A percentile compares a stretch with the other conserved stretches of the same genome.
phyloP scores from a whole-genome alignment of 352 stramenopile genomes.

The Pythium insidiosum region DNA sequence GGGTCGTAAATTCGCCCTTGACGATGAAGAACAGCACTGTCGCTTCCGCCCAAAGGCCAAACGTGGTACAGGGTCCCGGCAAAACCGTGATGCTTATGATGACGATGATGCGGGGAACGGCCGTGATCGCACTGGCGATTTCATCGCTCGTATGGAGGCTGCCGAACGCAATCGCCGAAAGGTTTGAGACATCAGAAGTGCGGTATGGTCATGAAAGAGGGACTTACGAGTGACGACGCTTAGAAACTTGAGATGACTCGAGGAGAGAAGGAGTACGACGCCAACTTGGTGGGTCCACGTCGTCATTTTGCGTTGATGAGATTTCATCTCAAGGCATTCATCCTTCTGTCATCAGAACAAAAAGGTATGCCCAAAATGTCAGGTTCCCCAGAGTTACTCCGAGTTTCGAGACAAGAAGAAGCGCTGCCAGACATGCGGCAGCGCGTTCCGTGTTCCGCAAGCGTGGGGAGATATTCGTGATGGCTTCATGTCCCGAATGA shows the following conservation, averaged over 20 bases:
- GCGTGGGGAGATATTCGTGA: slow-evolving; percentile 67
- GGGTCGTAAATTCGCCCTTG: slow-evolving; percentile 45
- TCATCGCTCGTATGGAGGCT: slow-evolving; percentile 73
- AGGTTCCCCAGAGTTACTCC: slow-evolving; percentile 62
- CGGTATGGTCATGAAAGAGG: too few relatives aligned
- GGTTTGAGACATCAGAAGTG: slow-evolving; percentile 21
- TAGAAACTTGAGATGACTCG: slow-evolving; percentile 69
- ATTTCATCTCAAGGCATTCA: neutral
- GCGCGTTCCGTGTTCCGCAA: slow-evolving; percentile 62
- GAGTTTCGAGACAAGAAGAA: slow-evolving; percentile 87
- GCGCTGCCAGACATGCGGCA: slow-evolving; percentile 66
- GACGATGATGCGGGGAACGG: slow-evolving; percentile 22
- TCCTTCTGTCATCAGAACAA: slow-evolving; percentile 40
- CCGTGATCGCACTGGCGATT: slow-evolving; percentile 21
- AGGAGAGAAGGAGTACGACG: slow-evolving; percentile 65
- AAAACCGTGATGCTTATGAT: slow-evolving; percentile 17
- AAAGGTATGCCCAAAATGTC: slow-evolving; percentile 66
- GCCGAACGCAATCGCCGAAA: slow-evolving; percentile 73
- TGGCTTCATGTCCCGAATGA: slow-evolving; percentile 57
- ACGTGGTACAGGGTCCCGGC: too few relatives aligned
- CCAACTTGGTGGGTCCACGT: slow-evolving; percentile 4
- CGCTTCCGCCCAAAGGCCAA: slow-evolving; percentile 43
- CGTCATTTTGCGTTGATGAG: neutral
- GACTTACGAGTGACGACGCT: too few relatives aligned
- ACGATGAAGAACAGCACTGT: slow-evolving; percentile 71